These are phyloP conservation scores for Cryphonectria radicalis DNA, from an alignment of 2,329 filamentous ascomycete species.

Conservation along the genomic window DNA sequence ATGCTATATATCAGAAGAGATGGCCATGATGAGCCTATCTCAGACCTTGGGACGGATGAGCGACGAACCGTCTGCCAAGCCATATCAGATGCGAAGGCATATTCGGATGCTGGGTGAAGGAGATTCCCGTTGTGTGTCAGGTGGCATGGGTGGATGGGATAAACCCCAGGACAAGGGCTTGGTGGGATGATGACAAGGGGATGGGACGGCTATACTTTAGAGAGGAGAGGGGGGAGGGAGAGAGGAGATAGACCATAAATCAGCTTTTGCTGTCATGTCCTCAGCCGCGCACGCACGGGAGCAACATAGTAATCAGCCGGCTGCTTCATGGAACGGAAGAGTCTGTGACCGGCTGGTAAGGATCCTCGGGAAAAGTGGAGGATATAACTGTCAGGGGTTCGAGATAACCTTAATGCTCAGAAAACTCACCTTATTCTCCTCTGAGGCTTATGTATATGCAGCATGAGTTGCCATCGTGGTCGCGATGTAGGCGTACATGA, in stretches of 20 bases:
- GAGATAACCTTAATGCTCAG: slow-evolving; percentile 24
- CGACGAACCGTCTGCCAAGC: slow-evolving; percentile 37
- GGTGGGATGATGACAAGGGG: slow-evolving; percentile 9
- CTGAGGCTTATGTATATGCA: not conserved
- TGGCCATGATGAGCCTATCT: slow-evolving; percentile 8
- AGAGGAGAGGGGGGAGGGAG: not conserved
- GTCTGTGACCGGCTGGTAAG: slow-evolving; percentile 13
- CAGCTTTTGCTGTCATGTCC: not conserved
- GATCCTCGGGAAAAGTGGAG: slow-evolving; percentile 22
- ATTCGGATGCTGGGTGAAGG: slow-evolving; percentile 44
- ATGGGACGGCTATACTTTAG: slow-evolving; percentile 2
- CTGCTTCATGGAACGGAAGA: slow-evolving; percentile 3
- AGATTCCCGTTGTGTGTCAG: slow-evolving; percentile 48
- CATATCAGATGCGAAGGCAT: slow-evolving; percentile 35
- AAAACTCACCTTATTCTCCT: not conserved
- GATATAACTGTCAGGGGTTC: slow-evolving; percentile 19
- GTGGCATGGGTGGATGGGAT: slow-evolving; percentile 38
- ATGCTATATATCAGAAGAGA: slow-evolving; percentile 44
- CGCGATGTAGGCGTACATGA: not conserved
- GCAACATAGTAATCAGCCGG: not conserved
- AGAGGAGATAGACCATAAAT: not conserved
- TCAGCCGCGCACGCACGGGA: not conserved
- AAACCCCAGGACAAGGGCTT: slow-evolving; percentile 36
- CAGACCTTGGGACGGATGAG: slow-evolving; percentile 28
- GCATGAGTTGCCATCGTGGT: not conserved